Evolutionary conservation across 1,284 basidiomycete genomes (phyloP), one percentile per base, ranked within the genome.

Genomic region (Trichosporon coremiiforme): DNA sequence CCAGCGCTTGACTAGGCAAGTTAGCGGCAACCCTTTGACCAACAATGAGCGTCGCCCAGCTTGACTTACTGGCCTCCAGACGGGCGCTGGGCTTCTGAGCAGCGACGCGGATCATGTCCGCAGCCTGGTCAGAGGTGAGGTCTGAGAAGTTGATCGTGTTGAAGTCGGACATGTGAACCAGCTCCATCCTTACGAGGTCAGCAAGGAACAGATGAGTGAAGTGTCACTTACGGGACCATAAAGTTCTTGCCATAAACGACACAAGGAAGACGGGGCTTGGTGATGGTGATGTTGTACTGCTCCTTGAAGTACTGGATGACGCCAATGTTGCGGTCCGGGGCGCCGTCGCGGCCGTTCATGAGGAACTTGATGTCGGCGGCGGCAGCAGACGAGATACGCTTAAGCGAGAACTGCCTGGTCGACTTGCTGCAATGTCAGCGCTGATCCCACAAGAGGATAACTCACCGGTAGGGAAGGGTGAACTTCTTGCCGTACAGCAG

Each of bases 51-150:
- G 36, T 13, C 12, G 8, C 8, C 41, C 41, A 45, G 41, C 17
- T n/a, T 6, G 4, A 45, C 77, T 74, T 65, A 80, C 78, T 84
- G 67, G 73, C 75, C 1, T 65, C 68, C 38, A 75, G 68, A 55
- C 82, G 77, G 65, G 84, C 78, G 1, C 71, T 72, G 25, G 84
- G 84, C 35, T 75, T 74, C 69, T 80, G 80, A 13, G 83, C 84
- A 13, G 83, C 80, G 35, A 82, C 74, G 69, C 79, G 81, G 77
- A 85, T 84, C 81, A 85, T 85, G 67, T 78, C 82, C 20, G 81
- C 82, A 8, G 82, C 79, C 71, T 82, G 81, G 67, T 79, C 81
- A 31, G 75, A 74, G 17, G 75, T 70, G 20, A 79, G 68, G 17
- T 47, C 6, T 47, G 67, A 64, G 68, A 68, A 71, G 2, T 80